Evolutionary conservation across 179 eudicot genomes (phyloP).

Genomic region (Patellifolia procumbens): DNA sequence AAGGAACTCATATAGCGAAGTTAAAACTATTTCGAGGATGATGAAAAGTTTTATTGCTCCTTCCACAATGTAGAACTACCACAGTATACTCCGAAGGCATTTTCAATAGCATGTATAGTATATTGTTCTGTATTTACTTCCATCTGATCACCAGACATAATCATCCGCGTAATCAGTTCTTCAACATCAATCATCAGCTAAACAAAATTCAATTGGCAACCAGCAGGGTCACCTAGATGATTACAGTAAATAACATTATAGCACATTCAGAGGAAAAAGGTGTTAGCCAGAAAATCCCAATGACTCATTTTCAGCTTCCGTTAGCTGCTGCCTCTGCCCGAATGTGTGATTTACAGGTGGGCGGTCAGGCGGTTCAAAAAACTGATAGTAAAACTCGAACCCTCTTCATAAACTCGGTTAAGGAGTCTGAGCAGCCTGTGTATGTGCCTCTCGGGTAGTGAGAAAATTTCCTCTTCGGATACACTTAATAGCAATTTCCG

Average conservation of each 20-base stretch:
- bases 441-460: constrained; percentile 6
- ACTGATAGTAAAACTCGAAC: neutral
- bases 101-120: neutral
- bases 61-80: neutral
- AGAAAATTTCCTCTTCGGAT: neutral
- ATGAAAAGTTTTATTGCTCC: neutral
- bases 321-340: constrained; percentile 7
- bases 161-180: constrained; percentile 19
- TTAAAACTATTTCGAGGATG: neutral
- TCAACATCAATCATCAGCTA: constrained; percentile 14
- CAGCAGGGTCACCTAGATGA: constrained; percentile 25
- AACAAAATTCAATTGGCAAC: constrained; percentile 29
- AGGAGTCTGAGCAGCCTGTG: constrained; percentile 18
- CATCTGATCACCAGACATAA: constrained; percentile 25
- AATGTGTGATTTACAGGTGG: constrained; percentile 21
- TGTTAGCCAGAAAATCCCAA: constrained; percentile 21
- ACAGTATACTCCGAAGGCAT: neutral
- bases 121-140: constrained; percentile 17
- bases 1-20: neutral
- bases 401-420: neutral
- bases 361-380: neutral
- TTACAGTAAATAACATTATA: constrained; percentile 14
- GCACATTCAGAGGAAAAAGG: constrained; percentile 20
- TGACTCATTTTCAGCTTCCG: constrained; percentile 17
- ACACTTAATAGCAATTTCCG: neutral